Base-by-base conservation (phyloP, 345 rosid species). In the Aegle marmelos region DNA sequence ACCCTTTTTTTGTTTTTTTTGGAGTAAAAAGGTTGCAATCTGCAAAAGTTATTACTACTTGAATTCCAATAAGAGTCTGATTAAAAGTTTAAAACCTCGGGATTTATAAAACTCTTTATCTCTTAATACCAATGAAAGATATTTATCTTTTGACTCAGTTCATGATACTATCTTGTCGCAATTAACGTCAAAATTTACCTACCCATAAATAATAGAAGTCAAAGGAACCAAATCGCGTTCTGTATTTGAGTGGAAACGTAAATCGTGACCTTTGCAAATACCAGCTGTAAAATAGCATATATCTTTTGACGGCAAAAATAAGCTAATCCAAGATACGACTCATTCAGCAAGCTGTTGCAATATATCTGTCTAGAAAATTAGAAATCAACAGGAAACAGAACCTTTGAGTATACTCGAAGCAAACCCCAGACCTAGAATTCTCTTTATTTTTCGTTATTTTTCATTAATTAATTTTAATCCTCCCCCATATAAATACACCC, bases 391-490 rank as follows among this genome's bases (percentile, higher is more conserved):
- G 45, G 31, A n/a, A 16, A 7, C 48, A 13, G 50, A 24, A 3
- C 36, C 30, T 74, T 70, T 78, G 83, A 37, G 82, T 80, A 48
- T 24, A 28, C 56, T 19, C 68, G 54, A 78, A 70, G 84, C 63
- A 75, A 75, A 39, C 41, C 78, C 41, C 25, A 64, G 31, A 77
- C 56, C 24, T n/a, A 64, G 39, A 68, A 54, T 8, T 41, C 73
- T 57, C 13, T 9, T 27, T 33, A 4, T 7, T 21, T 10, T 34
- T 21, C 14, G 9, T 39, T 39, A 39, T 58, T 33, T 41, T 30
- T 62, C 37, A 19, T 61, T 27, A 61, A 25, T 61, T 53, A 53
- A 37, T 37, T 4, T 53, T 53, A 17, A 19, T 63, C 39, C 19
- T 5, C n/a, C 6, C 21, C 9, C 2, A 8, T 67, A n/a, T 78